Evolutionary conservation across 2,329 filamentous ascomycete species (phyloP), one percentile per base, ranked within the genome.

Genomic region (Lachnellula suecica): DNA sequence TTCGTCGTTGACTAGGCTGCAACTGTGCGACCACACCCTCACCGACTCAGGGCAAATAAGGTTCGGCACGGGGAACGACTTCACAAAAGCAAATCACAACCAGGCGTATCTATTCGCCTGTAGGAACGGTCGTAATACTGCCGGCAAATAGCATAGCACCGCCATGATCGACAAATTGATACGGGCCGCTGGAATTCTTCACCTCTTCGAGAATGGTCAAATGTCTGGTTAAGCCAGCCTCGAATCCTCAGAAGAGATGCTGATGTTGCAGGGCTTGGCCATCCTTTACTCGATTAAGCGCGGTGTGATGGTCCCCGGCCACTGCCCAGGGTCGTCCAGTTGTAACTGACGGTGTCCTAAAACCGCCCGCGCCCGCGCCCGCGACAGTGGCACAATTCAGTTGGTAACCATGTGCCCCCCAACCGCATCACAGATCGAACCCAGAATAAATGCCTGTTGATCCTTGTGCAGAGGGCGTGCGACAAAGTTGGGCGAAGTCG

Each of bases 251-350:
- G 34, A 23, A 5, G 40, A 40, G 49, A 27, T 17, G 44, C 31
- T 29, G 43, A 53, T 25, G 38, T 42, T 23, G 8, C 34, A 37
- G 34, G 27, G 8, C 20, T 20, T 13, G 22, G 17, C 20, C 17
- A 15, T n/a, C n/a, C n/a, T n/a, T 24, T 42, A 24, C 40, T 52
- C 27, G 52, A 57, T 48, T 57, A 57, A 57, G 52, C 54, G 54
- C 54, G 52, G 49, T 34, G 45, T 52, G 34, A 43, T 48, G 40
- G 38, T 38, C 25, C 17, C 23, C 8, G 44, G 15, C 42, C 23
- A 19, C n/a, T n/a, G n/a, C n/a, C n/a, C n/a, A n/a, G n/a, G n/a
- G n/a, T n/a, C n/a, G n/a, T n/a, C n/a, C n/a, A n/a, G n/a, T n/a
- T n/a, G n/a, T n/a, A n/a, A n/a, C n/a, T n/a, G n/a, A n/a, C n/a